A percentile compares a stretch with the other conserved stretches of the same genome.
These are phyloP conservation scores for Sporothrix protearum DNA, from an alignment of 2,329 filamentous ascomycete genomes.

Conservation along the genomic window DNA sequence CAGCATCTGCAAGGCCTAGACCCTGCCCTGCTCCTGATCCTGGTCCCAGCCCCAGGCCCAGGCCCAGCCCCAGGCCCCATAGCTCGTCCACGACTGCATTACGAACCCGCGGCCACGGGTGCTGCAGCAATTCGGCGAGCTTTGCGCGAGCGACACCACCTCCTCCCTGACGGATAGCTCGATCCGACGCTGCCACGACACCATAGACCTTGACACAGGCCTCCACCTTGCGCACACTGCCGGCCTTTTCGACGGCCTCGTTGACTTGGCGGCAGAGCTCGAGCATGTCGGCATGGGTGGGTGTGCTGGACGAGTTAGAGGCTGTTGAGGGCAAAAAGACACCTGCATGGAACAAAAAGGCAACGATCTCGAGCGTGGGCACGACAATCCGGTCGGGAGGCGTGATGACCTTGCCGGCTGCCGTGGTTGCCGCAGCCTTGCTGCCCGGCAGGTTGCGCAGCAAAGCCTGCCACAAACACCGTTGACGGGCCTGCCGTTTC, in stretches of 20 bases:
- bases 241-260: constrained; percentile 76
- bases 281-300: constrained; percentile 44
- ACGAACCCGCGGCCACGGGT: constrained; percentile 76
- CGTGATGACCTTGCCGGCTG: constrained; percentile 36
- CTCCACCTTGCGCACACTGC: constrained; percentile 76
- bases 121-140: constrained; percentile 67
- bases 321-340: constrained; percentile 37
- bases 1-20: constrained; percentile 26
- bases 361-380: constrained; percentile 71
- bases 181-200: constrained; percentile 50
- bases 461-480: constrained; percentile 41
- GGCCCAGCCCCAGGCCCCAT: constrained; percentile 43
- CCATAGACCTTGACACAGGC: constrained; percentile 78
- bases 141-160: constrained; percentile 60
- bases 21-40: no score
- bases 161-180: constrained; percentile 30
- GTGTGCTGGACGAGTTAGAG: constrained; percentile 22
- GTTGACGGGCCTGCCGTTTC: neutral
- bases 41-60: no score
- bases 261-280: constrained; percentile 67
- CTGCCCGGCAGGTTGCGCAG: constrained; percentile 48
- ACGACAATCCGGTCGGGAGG: constrained; percentile 68
- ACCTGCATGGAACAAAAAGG: constrained; percentile 69
- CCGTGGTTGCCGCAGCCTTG: neutral
- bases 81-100: constrained; percentile 58